phyloP scores from a whole-genome alignment of 2,329 filamentous ascomycete genomes.

The Nemania abortiva region DNA sequence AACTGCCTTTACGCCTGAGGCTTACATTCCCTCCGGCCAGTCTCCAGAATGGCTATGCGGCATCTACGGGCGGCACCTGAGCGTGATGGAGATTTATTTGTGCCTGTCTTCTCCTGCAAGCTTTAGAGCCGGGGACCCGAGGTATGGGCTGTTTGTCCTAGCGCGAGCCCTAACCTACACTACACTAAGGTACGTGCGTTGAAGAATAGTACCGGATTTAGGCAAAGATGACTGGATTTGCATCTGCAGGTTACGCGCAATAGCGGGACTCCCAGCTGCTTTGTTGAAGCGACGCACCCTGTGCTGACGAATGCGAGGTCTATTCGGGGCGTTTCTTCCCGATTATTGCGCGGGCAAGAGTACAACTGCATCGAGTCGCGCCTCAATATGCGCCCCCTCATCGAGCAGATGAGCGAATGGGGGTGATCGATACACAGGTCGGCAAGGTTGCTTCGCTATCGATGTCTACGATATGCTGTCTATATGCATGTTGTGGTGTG shows the following conservation, averaged over 20 bases:
- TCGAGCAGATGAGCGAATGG: conserved; percentile 61
- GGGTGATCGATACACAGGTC: conserved; percentile 63
- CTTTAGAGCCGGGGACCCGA: conserved; percentile 51
- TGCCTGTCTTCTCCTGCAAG: conserved; percentile 57
- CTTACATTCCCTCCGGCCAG: background rate
- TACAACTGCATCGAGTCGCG: conserved; percentile 66
- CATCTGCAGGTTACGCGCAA: conserved; percentile 57
- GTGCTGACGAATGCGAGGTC: conserved; percentile 63
- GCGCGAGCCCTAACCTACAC: conserved; percentile 60
- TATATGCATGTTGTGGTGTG: conserved; percentile 64
- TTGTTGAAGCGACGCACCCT: conserved; percentile 61
- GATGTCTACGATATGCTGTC: conserved; percentile 60
- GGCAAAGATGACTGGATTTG: conserved; percentile 60
- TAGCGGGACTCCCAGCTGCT: conserved; percentile 63
- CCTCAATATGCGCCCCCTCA: conserved; percentile 66
- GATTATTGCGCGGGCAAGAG: conserved; percentile 66
- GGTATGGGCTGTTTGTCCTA: conserved; percentile 53
- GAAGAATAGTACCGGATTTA: conserved; percentile 69
- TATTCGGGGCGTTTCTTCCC: conserved; percentile 67
- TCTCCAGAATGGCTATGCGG: conserved; percentile 2
- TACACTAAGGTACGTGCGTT: conserved; percentile 62
- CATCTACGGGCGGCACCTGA: conserved; percentile 59
- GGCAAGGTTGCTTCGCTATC: conserved; percentile 57
- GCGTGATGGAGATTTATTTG: conserved; percentile 56
- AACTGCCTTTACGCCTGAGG: background rate